Evolutionary conservation across 2,329 filamentous ascomycete genomes (phyloP), one percentile per base, ranked within the genome.

Genomic region (Aspergillus candidus): DNA sequence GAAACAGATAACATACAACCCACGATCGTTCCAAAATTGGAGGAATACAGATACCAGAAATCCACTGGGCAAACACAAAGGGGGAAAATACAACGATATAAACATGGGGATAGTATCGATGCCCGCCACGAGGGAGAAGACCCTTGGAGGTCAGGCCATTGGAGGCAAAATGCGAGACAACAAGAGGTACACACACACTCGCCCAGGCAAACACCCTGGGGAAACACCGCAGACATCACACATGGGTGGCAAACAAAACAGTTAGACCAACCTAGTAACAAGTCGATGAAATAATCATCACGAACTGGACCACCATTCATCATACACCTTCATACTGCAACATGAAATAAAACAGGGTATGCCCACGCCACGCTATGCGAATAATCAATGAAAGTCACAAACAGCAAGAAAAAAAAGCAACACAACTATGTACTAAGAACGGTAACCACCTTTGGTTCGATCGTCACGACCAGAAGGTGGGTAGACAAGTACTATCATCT

Each of bases 331-430:
- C 50, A 51, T 55, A 47, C 41, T 52, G 48, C 38, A 53, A 51
- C 40, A 51, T 46, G 49, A 48, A 52, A 51, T 46, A 55, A 61
- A 56, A 52, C 54, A 63, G 62, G 60, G 60, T 65, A 62, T 65
- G 61, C 58, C 63, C 61, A 66, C 65, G 63, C 65, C 63, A 66
- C 65, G 66, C 66, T 68, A 69, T 69, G 66, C 66, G 57, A 58
- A 53, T 59, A 54, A 55, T 54, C 48, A 38, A 52, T 53, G 38
- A 51, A 46, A 41, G 48, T 53, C 43, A 40, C 41, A 44, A 41
- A 49, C 54, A 52, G 46, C 48, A 55, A 53, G 49, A 52, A 54
- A 47, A 47, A 56, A 15, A 46, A 60, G 41, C 51, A 49, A 48
- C 52, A 49, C 47, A 59, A 65, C 51, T 65, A 65, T 65, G 56